These are phyloP conservation scores for Pachysolen tannophilus DNA, from an alignment of 805 yeast genomes.

Conservation along the genomic window DNA sequence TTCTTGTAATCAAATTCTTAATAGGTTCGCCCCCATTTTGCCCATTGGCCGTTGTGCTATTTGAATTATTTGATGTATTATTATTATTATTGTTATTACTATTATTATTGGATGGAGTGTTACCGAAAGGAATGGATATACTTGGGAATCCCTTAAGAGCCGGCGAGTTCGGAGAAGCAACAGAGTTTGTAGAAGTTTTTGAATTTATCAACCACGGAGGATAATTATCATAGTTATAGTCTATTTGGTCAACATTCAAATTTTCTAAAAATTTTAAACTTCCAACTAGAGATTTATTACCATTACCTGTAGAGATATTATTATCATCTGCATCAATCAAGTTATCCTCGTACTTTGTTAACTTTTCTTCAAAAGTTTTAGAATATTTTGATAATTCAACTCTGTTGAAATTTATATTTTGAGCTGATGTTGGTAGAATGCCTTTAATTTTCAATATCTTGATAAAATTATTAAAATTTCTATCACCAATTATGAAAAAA, in stretches of 20 bases:
- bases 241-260: conserved; percentile 12
- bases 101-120: conserved; percentile 6
- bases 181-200: conserved; percentile 2
- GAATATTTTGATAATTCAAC: conserved; percentile 27
- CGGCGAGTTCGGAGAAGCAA: conserved; percentile 11
- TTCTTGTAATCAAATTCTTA: conserved; percentile 28
- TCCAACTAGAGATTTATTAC: conserved; percentile 24
- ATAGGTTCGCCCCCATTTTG: no score
- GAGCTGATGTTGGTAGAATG: conserved; percentile 25
- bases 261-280: conserved; percentile 18
- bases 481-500: conserved; percentile 59
- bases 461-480: conserved; percentile 49
- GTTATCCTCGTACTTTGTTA: conserved; percentile 24
- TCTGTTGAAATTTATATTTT: conserved; percentile 15
- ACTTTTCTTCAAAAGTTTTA: conserved; percentile 30
- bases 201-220: conserved; percentile 4
- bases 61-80: no score
- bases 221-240: conserved; percentile 17
- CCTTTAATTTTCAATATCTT: conserved; percentile 63
- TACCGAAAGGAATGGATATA: conserved; percentile 9
- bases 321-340: conserved; percentile 12
- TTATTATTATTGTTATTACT: conserved; percentile 15
- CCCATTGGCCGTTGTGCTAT: no score
- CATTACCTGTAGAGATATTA: conserved; percentile 12
- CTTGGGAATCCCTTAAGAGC: conserved; percentile 9